Percentiles rank a stretch among this genome's conserved stretches.
These are phyloP conservation scores for Vitis hybrid DNA, from an alignment of 177 flowering plant species.

Conservation along the genomic window DNA sequence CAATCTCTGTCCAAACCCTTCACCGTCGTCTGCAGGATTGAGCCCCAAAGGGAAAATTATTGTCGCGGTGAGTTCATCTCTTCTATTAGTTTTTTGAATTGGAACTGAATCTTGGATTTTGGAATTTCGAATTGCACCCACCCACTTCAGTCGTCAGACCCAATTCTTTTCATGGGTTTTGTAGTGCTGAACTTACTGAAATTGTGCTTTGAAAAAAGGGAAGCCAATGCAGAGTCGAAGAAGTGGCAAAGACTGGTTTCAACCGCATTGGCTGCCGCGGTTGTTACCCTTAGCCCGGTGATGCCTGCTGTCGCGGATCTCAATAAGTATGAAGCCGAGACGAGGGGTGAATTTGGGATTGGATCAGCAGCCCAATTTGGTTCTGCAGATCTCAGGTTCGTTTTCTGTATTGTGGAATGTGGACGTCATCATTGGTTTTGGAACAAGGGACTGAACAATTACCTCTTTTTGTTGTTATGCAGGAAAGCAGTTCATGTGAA, in stretches of 20 bases:
- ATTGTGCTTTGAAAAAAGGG: no score
- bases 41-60: no score
- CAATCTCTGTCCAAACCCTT: no score
- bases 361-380: constrained; percentile 98
- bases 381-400: constrained; percentile 81
- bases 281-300: constrained; percentile 43
- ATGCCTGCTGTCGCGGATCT: constrained; percentile 79
- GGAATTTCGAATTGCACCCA: no score
- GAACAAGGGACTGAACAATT: neutral
- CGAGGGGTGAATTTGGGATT: constrained; percentile 90
- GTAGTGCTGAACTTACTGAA: no score
- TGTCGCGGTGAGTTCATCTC: no score
- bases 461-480: constrained; percentile 23
- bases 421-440: neutral
- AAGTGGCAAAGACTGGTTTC: constrained; percentile 58
- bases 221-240: constrained; percentile 23
- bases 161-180: no score
- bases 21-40: no score
- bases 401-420: neutral
- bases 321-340: constrained; percentile 84
- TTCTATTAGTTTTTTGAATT: no score
- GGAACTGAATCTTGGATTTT: no score
- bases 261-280: constrained; percentile 71
- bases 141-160: no score
- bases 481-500: constrained; percentile 89